phyloP scores from a whole-genome alignment of 2,329 filamentous ascomycete species.

The Penicillium sp. region DNA sequence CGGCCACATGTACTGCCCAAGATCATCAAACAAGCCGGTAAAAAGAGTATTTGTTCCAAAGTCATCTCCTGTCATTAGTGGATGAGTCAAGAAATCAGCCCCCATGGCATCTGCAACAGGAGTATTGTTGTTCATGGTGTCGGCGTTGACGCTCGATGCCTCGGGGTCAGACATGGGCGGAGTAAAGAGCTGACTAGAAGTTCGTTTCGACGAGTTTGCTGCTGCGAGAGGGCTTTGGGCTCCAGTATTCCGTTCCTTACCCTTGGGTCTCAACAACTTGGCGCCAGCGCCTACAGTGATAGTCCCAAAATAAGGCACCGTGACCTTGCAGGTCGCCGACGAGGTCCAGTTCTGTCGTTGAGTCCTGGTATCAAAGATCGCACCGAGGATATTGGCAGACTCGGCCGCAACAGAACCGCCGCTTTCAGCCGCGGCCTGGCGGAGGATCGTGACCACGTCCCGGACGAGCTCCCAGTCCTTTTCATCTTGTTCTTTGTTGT shows the following conservation, averaged over 20 bases:
- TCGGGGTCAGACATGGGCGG: conserved; percentile 24
- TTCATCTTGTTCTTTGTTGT: conserved; percentile 31
- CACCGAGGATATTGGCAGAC: conserved; percentile 40
- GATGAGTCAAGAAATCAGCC: conserved; percentile 14
- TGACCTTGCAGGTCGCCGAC: conserved; percentile 35
- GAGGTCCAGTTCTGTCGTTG: conserved; percentile 18
- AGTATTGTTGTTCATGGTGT: not conserved
- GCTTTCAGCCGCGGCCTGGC: conserved; percentile 29
- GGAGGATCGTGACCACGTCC: conserved; percentile 31
- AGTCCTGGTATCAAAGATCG: conserved; percentile 25
- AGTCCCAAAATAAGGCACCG: conserved; percentile 47
- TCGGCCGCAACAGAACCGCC: conserved; percentile 45
- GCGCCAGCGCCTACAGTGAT: conserved; percentile 36
- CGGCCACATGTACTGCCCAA: conserved; percentile 25
- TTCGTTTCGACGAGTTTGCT: conserved; percentile 3
- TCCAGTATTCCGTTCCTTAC: conserved; percentile 12
- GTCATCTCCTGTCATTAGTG: conserved; percentile 21
- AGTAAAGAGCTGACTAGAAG: conserved; percentile 21
- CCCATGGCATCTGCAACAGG: not conserved
- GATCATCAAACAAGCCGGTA: conserved; percentile 23
- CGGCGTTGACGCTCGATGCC: conserved; percentile 1
- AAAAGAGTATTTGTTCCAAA: conserved; percentile 17
- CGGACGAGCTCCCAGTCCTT: conserved; percentile 38
- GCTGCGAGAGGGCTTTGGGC: conserved; percentile 1
- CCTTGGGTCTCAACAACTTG: conserved; percentile 23